Percentiles rank a stretch among this genome's conserved stretches.
Conservation (phyloP, 495 filamentous ascomycete genomes). For the Achaetomiella virescens region DNA sequence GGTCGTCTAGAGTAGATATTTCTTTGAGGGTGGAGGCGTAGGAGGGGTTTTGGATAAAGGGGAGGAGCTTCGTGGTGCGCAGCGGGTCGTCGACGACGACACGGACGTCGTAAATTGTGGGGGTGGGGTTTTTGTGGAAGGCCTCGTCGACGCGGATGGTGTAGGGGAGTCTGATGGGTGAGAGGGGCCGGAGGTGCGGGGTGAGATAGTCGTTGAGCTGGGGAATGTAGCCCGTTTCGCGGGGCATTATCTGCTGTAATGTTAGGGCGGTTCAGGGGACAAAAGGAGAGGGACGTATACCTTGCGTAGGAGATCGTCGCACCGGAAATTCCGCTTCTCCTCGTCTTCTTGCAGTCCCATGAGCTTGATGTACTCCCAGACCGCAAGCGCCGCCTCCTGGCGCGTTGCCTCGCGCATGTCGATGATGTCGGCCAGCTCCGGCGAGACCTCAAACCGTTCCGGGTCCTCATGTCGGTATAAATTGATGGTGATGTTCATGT, state of each 20-base stretch:
- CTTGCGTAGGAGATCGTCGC: constrained; percentile 70
- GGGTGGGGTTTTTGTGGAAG: constrained; percentile 59
- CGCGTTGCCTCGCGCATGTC: constrained; percentile 83
- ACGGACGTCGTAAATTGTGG: constrained; percentile 82
- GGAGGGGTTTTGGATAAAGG: constrained; percentile 51
- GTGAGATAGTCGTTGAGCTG: constrained; percentile 70
- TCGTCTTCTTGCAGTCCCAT: constrained; percentile 87
- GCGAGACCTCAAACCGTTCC: constrained; percentile 72
- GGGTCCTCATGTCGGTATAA: constrained; percentile 78
- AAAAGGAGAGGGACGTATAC: constrained; percentile 38
- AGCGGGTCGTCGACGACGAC: constrained; percentile 82
- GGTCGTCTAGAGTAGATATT: constrained; percentile 69
- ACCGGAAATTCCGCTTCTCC: constrained; percentile 83
- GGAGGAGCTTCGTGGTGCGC: constrained; percentile 52
- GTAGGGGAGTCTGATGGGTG: constrained; percentile 80
- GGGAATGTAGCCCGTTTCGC: constrained; percentile 83
- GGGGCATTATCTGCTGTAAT: constrained; percentile 59
- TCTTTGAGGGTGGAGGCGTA: constrained; percentile 60
- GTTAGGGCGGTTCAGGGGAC: constrained; percentile 9
- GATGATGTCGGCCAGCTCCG: constrained; percentile 73
- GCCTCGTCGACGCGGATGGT: constrained; percentile 90
- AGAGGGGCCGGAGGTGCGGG: constrained; percentile 67
- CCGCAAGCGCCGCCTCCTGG: constrained; percentile 75
- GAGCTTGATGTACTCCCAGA: constrained; percentile 91
- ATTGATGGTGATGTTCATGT: constrained; percentile 84